Evolutionary conservation across 2,329 filamentous ascomycete species (phyloP).

Genomic region (Colletotrichum chrysophilum): DNA sequence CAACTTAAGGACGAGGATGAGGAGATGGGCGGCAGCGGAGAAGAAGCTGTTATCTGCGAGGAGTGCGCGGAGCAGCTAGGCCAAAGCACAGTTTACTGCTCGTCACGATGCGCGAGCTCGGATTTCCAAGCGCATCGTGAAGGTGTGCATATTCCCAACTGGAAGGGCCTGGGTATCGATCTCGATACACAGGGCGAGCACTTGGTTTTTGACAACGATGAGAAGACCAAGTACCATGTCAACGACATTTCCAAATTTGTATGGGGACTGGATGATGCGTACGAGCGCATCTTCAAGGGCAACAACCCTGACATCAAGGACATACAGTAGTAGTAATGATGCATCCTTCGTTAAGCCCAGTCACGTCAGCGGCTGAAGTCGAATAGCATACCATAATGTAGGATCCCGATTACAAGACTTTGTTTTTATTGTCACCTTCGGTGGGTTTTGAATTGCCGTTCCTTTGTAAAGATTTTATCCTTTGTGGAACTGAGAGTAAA

Average conservation of each 20-base stretch:
- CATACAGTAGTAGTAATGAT: background rate
- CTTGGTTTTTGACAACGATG: conserved; percentile 21
- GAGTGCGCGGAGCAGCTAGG: conserved; percentile 43
- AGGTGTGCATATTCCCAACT: conserved; percentile 33
- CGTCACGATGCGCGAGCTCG: conserved; percentile 42
- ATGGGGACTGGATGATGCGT: conserved; percentile 16
- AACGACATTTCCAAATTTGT: conserved; percentile 21
- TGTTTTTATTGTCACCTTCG: background rate
- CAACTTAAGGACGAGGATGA: conserved; percentile 43
- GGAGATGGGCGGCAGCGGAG: conserved; percentile 36
- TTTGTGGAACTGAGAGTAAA: background rate
- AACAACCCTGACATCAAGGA: conserved; percentile 20
- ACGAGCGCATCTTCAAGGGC: conserved; percentile 14
- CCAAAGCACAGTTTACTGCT: conserved; percentile 46
- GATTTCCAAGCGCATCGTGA: conserved; percentile 47
- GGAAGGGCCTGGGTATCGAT: conserved; percentile 28
- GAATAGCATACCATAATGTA: background rate
- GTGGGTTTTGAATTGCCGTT: background rate
- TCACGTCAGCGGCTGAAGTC: background rate
- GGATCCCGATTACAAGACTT: background rate
- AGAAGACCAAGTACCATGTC: conserved; percentile 22
- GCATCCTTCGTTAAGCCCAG: background rate
- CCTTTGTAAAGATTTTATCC: background rate
- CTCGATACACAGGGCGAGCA: conserved; percentile 27
- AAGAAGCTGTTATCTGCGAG: conserved; percentile 42